phyloP scores from a whole-genome alignment of 148 eudicot genomes.

The Vaccinium darrowii region DNA sequence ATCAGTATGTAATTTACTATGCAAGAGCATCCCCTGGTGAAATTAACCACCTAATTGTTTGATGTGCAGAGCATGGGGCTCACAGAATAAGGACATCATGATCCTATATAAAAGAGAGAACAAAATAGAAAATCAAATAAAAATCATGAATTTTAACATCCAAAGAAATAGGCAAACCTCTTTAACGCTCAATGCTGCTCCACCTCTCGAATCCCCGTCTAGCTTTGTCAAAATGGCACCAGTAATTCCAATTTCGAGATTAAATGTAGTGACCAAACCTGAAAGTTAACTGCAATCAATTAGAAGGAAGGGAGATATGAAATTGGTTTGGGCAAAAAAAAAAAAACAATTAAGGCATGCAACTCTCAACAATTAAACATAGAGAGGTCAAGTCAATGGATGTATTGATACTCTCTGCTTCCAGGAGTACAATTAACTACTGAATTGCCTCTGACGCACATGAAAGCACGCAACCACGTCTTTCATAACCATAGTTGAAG shows the following conservation, averaged over 20 bases:
- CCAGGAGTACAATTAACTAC: neutral
- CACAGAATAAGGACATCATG: neutral
- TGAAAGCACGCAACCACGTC: neutral
- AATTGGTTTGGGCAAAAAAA: neutral
- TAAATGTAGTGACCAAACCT: constrained; percentile 92
- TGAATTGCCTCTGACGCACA: neutral
- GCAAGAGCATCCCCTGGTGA: neutral
- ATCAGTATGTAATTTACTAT: neutral
- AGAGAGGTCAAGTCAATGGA: neutral
- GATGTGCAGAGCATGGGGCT: neutral
- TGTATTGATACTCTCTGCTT: neutral
- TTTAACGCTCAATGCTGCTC: constrained; percentile 95
- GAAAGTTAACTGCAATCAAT: constrained; percentile 28
- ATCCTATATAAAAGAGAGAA: neutral
- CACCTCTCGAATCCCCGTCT: constrained; percentile 99
- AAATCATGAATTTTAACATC: neutral
- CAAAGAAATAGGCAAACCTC: constrained; percentile 50
- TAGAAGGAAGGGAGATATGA: neutral
- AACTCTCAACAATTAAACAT: neutral
- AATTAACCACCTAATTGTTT: neutral
- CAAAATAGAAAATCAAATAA: constrained; percentile 9
- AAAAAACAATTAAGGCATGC: constrained; percentile 6
- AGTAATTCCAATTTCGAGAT: constrained; percentile 89
- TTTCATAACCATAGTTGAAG: neutral
- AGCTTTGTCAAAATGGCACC: constrained; percentile 94